Conservation (phyloP, 257 asterid genomes). For the Lycium ferocissimum region DNA sequence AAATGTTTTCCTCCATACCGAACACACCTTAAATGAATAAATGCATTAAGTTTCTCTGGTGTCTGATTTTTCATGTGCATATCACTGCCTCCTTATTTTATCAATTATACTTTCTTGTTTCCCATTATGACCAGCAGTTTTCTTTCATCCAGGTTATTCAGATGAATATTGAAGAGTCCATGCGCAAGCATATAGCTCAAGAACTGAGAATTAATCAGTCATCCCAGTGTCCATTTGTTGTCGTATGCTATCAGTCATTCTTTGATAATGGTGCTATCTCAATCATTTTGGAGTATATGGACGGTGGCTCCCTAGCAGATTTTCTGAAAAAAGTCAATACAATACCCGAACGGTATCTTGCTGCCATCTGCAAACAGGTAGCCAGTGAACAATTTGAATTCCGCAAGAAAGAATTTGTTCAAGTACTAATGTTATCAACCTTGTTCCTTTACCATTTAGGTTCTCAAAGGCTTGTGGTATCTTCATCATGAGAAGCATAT, state of each 20-base stretch:
- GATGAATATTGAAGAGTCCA: slow-evolving; percentile 89
- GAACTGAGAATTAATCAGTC: slow-evolving; percentile 98
- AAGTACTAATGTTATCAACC: slow-evolving; percentile 21
- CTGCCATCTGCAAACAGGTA: slow-evolving; percentile 97
- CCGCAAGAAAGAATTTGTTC: slow-evolving; percentile 1
- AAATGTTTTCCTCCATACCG: not conserved
- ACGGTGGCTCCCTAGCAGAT: slow-evolving; percentile 98
- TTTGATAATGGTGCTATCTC: slow-evolving; percentile 98
- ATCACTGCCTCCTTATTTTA: not conserved
- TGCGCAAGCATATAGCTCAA: slow-evolving; percentile 83
- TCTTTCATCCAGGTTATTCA: slow-evolving; percentile 78
- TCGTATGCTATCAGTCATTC: slow-evolving; percentile 89
- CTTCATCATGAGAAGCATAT: slow-evolving; percentile 98
- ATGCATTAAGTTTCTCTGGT: not conserved
- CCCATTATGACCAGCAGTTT: slow-evolving; percentile 9
- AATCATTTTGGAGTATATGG: slow-evolving; percentile 96
- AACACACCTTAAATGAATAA: not conserved
- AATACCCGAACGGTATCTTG: slow-evolving; percentile 94
- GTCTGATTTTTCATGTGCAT: not conserved
- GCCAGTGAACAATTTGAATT: slow-evolving; percentile 15
- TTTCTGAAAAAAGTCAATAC: slow-evolving; percentile 75
- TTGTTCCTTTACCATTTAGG: slow-evolving; percentile 51
- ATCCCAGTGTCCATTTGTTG: slow-evolving; percentile 89
- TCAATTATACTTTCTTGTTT: not conserved
- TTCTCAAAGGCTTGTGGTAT: slow-evolving; percentile 97